phyloP scores from a whole-genome alignment of 1,284 basidiomycete genomes.

The Takashimella tepidaria region DNA sequence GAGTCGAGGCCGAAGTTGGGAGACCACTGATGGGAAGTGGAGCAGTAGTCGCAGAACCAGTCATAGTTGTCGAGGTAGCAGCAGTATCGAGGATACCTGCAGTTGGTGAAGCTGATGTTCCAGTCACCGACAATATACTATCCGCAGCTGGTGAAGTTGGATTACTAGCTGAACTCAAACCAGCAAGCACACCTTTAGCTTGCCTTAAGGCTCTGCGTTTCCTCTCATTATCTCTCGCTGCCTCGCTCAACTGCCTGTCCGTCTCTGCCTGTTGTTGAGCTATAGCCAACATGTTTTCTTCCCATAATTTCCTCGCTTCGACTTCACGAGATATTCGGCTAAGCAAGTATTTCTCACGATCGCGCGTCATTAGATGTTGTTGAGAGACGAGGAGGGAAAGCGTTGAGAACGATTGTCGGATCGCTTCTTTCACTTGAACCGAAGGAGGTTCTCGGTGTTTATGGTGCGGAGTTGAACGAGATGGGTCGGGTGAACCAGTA shows the following conservation, averaged over 20 bases:
- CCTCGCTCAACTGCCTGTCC: slow-evolving; percentile 64
- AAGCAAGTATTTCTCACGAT: slow-evolving; percentile 78
- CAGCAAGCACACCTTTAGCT: slow-evolving; percentile 63
- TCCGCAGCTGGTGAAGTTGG: slow-evolving; percentile 39
- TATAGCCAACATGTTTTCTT: slow-evolving; percentile 81
- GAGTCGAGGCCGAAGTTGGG: neutral
- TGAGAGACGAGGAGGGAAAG: slow-evolving; percentile 61
- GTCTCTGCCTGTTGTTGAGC: slow-evolving; percentile 81
- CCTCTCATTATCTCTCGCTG: slow-evolving; percentile 48
- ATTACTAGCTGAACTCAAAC: slow-evolving; percentile 26
- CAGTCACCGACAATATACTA: neutral
- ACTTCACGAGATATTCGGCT: slow-evolving; percentile 62
- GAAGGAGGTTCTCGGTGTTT: neutral
- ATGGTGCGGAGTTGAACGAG: neutral
- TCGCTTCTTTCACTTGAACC: slow-evolving; percentile 55
- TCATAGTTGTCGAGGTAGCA: neutral
- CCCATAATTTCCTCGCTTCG: slow-evolving; percentile 76
- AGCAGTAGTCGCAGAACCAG: slow-evolving; percentile 13
- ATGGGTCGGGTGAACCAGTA: slow-evolving; percentile 18
- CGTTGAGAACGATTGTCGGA: slow-evolving; percentile 60
- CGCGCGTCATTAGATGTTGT: slow-evolving; percentile 66
- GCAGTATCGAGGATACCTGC: slow-evolving; percentile 14
- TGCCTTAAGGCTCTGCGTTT: slow-evolving; percentile 56
- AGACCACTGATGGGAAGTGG: neutral
- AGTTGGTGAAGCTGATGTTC: neutral